Conservation (phyloP, 495 filamentous ascomycete genomes). For the Tuber indicum region DNA sequence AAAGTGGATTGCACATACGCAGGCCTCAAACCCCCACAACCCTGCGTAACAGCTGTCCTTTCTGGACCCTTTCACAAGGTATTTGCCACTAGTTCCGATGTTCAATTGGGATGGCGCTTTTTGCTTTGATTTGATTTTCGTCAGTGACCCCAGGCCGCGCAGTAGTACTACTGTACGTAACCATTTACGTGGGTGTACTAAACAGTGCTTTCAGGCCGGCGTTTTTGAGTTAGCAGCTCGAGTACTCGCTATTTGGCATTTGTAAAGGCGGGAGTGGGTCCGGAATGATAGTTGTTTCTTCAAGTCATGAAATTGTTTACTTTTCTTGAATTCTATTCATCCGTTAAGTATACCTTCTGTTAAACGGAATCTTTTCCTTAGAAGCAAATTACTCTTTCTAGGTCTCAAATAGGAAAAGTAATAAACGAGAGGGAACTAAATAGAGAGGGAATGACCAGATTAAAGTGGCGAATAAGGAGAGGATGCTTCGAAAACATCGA, state of each 20-base stretch:
- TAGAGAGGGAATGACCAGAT: conserved; percentile 31
- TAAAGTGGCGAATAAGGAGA: conserved; percentile 38
- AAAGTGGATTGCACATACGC: not conserved
- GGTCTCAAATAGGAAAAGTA: conserved; percentile 15
- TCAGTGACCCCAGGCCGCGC: not conserved
- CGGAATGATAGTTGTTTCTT: conserved; percentile 1
- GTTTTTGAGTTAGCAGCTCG: not conserved
- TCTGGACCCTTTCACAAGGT: not conserved
- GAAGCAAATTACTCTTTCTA: conserved; percentile 21
- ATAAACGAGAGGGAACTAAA: conserved; percentile 19
- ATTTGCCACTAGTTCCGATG: not conserved
- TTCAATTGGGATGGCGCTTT: not conserved
- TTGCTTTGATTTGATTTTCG: not conserved
- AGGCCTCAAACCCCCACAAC: not conserved
- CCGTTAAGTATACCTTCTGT: conserved; percentile 9
- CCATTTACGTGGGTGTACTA: not conserved
- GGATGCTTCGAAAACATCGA: conserved; percentile 4
- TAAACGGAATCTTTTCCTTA: conserved; percentile 10
- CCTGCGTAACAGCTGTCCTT: not conserved
- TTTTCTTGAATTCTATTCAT: conserved; percentile 14
- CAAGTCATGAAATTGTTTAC: conserved; percentile 8
- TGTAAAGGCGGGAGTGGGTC: conserved; percentile 1
- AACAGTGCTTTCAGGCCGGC: not conserved
- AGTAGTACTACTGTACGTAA: not conserved
- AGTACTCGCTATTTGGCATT: not conserved